Percentiles rank a stretch among this genome's conserved stretches.
Evolutionary conservation across 2,329 filamentous ascomycete genomes (phyloP).

Genomic region (Fusarium sulawesiense): DNA sequence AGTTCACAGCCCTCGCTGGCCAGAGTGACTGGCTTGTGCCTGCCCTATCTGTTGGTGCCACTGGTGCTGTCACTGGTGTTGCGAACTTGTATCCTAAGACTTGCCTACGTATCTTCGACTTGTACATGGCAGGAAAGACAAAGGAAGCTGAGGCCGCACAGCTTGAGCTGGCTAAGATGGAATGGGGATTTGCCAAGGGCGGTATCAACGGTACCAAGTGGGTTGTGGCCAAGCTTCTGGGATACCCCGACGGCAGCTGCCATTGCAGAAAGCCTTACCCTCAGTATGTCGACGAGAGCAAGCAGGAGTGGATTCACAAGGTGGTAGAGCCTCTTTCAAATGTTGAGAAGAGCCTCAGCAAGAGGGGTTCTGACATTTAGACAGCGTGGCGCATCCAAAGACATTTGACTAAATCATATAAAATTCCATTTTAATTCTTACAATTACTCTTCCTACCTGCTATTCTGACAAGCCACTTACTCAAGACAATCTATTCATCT

Average conservation of each 20-base stretch:
- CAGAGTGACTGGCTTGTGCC: constrained; percentile 79
- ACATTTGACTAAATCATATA: neutral
- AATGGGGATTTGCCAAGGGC: constrained; percentile 67
- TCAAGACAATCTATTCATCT: neutral
- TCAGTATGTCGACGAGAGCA: constrained; percentile 53
- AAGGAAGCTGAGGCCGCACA: constrained; percentile 62
- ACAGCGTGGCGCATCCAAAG: neutral
- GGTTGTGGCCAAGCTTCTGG: constrained; percentile 64
- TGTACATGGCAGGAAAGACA: constrained; percentile 59
- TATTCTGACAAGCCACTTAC: neutral
- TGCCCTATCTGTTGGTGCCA: constrained; percentile 67
- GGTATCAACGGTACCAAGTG: constrained; percentile 72
- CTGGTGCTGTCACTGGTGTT: constrained; percentile 71
- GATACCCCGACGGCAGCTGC: constrained; percentile 62
- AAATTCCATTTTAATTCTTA: neutral
- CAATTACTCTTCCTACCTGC: neutral
- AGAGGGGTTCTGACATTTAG: constrained; percentile 29
- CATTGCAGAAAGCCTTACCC: constrained; percentile 68
- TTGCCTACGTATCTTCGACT: constrained; percentile 62
- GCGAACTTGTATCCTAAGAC: constrained; percentile 71
- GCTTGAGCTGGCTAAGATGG: constrained; percentile 62
- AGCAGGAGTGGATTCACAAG: constrained; percentile 50
- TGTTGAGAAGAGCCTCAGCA: constrained; percentile 41
- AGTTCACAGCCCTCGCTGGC: constrained; percentile 75
- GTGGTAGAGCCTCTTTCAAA: constrained; percentile 42